Evolutionary conservation across 495 filamentous ascomycete genomes (phyloP), one percentile per base, ranked within the genome.

Genomic region (Bryoglossum gracile): DNA sequence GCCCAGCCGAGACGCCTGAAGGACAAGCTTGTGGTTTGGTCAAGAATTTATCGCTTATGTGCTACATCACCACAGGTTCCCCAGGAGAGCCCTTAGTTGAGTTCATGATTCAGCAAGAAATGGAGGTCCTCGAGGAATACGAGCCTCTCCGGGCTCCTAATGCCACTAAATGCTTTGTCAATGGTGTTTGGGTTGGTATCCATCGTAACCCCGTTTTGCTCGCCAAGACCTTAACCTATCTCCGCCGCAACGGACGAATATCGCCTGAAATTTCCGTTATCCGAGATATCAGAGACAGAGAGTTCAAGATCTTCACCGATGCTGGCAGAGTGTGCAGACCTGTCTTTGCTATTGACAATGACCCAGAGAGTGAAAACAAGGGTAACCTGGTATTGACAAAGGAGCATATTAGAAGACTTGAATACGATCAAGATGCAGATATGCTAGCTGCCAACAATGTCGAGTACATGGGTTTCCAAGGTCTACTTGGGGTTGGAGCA

Each of bases 281-380:
- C 58, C 76, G 90, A 48, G 92, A 99, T 56, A 95, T 97, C 50
- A 83, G 94, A 61, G 92, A 97, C 59, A 79, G 90, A 28, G 92
- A 97, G 62, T 95, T 99, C 76, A 95, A 95, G 66, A 90, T 99
- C 60, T 95, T 96, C 64, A 95, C 92, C 4, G 92, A 99, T 65
- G 89, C 91, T 34, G 92, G 92, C 9, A 81, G 92, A 62, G 89
- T 99, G 25, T 94, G 89, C 67, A 77, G 92, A 46, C 92, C 92
- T 14, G 68, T 99, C 3, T 97, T 89, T 61, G 88, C 92, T 8
- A 79, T 99, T 22, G 88, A 94, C 43, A 89, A 86, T 45, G 72
- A 84, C 47, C 75, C 78, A 1, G 76, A 69, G 48, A 85, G 78
- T 43, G 69, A 76, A 8, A 83, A 86, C 40, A 73, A 80, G 48